Evolutionary conservation across 116 monocot species (phyloP).

Genomic region (Iris pallida): DNA sequence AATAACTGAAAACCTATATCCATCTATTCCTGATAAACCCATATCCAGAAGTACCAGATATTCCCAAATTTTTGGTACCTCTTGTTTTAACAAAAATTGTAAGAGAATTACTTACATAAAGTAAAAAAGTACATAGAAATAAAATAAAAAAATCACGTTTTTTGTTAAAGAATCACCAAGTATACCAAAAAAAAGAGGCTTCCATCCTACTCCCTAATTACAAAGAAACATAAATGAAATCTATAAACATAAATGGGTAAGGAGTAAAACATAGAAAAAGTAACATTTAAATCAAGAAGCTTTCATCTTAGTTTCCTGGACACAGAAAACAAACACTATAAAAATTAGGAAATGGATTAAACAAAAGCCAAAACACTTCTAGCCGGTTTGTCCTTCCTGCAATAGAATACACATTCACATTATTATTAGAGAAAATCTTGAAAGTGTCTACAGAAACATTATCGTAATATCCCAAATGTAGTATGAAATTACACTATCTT

Average conservation of each 20-base stretch:
- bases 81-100: too few species aligned
- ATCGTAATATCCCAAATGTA: neutral
- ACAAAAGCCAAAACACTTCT: neutral
- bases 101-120: too few species aligned
- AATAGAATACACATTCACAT: conserved; percentile 2
- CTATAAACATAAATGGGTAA: neutral
- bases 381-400: neutral
- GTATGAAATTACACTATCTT: conserved; percentile 5
- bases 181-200: neutral
- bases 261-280: neutral
- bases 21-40: too few species aligned
- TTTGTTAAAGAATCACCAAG: neutral
- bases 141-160: too few species aligned
- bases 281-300: neutral
- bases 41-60: too few species aligned
- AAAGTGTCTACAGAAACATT: neutral
- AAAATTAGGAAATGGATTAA: too few species aligned
- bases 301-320: neutral
- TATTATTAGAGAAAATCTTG: neutral
- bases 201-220: too few species aligned
- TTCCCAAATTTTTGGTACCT: too few species aligned
- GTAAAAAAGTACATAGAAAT: too few species aligned
- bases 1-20: too few species aligned
- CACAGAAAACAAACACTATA: neutral
- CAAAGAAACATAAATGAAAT: neutral